These are phyloP conservation scores for Huntiella bhutanensis DNA, from an alignment of 2,329 filamentous ascomycete species.

Conservation along the genomic window DNA sequence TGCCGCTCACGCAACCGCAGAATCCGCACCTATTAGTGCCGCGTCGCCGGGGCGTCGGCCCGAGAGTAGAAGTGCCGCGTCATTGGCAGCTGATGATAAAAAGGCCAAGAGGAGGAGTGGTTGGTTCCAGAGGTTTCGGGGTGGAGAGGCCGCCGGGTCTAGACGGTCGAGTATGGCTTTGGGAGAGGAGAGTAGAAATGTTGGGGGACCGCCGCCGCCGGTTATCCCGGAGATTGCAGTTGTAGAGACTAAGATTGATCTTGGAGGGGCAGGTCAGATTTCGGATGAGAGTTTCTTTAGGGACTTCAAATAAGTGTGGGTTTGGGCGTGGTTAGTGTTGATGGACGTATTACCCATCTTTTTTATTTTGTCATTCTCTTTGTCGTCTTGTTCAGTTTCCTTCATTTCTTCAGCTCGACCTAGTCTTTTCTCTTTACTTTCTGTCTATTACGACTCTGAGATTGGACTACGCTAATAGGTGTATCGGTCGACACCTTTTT, in stretches of 20 bases:
- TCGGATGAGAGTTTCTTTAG: conserved; percentile 36
- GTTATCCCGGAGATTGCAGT: conserved; percentile 40
- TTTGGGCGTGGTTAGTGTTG: not conserved
- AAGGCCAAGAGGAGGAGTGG: conserved; percentile 37
- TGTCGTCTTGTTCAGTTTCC: not conserved
- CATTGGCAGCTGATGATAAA: conserved; percentile 28
- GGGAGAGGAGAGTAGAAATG: conserved; percentile 18
- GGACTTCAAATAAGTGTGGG: conserved; percentile 30
- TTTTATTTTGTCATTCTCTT: conserved; percentile 10
- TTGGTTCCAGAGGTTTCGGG: conserved; percentile 38
- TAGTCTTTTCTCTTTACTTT: not conserved
- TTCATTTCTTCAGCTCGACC: not conserved
- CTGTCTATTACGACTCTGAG: not conserved
- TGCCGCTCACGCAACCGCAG: conserved; percentile 31
- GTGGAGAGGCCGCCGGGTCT: conserved; percentile 16
- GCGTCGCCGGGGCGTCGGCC: conserved; percentile 20
- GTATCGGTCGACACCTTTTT: not conserved
- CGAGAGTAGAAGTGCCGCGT: conserved; percentile 30
- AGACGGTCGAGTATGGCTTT: conserved; percentile 27
- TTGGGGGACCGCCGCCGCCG: conserved; percentile 33
- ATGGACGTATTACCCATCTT: not conserved
- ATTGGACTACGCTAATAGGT: too few relatives aligned
- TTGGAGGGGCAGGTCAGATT: conserved; percentile 25
- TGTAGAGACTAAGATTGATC: conserved; percentile 30
- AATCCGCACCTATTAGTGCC: conserved; percentile 14